Base-by-base conservation (phyloP, 1,284 basidiomycete genomes). In the Ganoderma multipileum region DNA sequence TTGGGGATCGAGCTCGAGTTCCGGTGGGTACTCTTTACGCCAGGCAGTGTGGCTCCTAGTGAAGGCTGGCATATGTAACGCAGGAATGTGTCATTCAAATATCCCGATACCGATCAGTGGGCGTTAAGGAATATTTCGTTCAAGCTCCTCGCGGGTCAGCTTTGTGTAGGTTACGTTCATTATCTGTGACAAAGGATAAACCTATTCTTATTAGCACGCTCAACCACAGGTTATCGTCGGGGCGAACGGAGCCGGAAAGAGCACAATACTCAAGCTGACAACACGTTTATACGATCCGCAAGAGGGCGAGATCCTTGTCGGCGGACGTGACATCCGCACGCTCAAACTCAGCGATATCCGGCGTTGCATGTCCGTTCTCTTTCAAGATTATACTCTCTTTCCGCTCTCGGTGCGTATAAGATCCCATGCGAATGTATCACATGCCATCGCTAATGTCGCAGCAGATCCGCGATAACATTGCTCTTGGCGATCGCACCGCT, bases 371-470 rank as follows among this genome's bases (percentile, higher is more conserved):
- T 87, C 89, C 3, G 89, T 91, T 16, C 84, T 94, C n/a, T 93
- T 93, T 79, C 92, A 94, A 75, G 92, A 94, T 76, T 93, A 92
- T 74, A 91, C 89, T 0, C 84, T 88, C 72, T 94, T 93, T 75
- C 91, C 91, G 0, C 81, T 94, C 54, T 89, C 91, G 18, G 91
- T 92, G 71, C 65, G 85, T 33, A 58, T 72, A 68, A 93, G 91
- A 89, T 94, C 61, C 85, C 33, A 33, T 33, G 33, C 33, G 8
- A 33, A 33, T 33, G 33, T 33, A 33, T 33, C 4, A 33, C 33
- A 33, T 33, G 33, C 33, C 33, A 33, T 33, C 33, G 33, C 33
- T 33, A 33, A 33, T 33, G 33, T 33, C 33, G 33, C 33, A 33
- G 33, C 33, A 93, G 92, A 89, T 94, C 61, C 85, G 83, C 74